Evolutionary conservation across 148 eudicot genomes (phyloP), one percentile per base, ranked within the genome.

Genomic region (Limonium bicolor): DNA sequence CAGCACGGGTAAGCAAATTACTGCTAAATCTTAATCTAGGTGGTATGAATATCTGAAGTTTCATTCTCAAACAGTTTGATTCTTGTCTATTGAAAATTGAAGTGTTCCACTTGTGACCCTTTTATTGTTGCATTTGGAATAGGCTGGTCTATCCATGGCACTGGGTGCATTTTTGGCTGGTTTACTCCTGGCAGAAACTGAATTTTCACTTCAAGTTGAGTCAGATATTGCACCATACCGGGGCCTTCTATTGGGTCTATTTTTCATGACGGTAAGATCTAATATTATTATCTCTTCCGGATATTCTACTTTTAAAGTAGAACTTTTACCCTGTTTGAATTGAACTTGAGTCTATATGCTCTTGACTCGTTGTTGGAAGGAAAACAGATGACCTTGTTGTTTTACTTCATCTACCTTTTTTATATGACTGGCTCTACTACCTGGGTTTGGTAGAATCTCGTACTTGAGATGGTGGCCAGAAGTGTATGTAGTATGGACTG

Each of bases 141-240:
- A 90, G 99, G 99, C 99, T 85, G 99, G 99, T 48, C 80, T 90
- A 54, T 90, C 99, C 50, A 90, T 90, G 99, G 95, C 99, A 43
- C 42, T 90, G 39, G 99, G 99, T 45, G 99, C 99, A 41, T 90
- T 90, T 71, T 69, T 90, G 67, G 99, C 99, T 60, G 99, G 99
- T 71, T 67, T 85, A 71, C 95, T 90, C 56, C 85, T 90, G 50
- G 99, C 99, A 31, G 95, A 90, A 73, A 90, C 88, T 16, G 95
- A 90, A 60, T 90, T 84, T 59, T 84, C 97, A 23, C 65, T 90
- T 63, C 97, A 90, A 61, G 95, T 90, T 46, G 97, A 90, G 53
- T 90, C 97, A 62, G 97, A 90, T 76, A 90, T 90, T 60, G 97
- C 97, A 75, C 97, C 97, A 55, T 84, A 90, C 49, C 95, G 93